Evolutionary conservation across 768 basidiomycete species (phyloP), one percentile per base, ranked within the genome.

Genomic region (Hypholoma sublateritium): DNA sequence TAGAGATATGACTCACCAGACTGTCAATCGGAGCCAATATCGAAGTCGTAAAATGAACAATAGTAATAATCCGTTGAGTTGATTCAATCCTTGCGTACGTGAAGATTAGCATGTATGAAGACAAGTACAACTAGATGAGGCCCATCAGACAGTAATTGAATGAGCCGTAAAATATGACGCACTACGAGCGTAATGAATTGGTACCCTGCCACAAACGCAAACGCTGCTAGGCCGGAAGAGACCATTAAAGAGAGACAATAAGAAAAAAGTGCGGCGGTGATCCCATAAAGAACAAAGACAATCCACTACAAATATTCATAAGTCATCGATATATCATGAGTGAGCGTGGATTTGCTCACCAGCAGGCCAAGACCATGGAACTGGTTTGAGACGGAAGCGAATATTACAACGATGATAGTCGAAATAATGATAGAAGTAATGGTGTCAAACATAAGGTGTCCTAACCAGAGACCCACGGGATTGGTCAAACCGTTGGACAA

Each of bases 381-480:
- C 59, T 89, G 85, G 56, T 82, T 74, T 0, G 84, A 76, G 2
- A 69, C 79, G 9, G 74, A 64, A 5, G 81, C 81, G 61, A 86
- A 89, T 5, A 91, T 64, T 41, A 89, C 80, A 16, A 80, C 74
- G 46, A 90, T 81, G 44, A 88, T 71, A 2, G 86, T 86, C 0
- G 89, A 77, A 22, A 83, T 66, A 19, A 87, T 70, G 13, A 87
- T 62, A 3, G 81, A 78, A 57, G 81, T 80, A 5, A 88, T 77
- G 2, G 82, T 77, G 64, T 93, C 91, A 67, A 88, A 90, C 64
- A 88, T 73, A 12, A 91, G 76, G 69, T 93, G 91, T 2, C 91
- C 91, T 3, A 93, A 73, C 88, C 89, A 91, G 28, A 92, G 73
- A 1, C 87, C 88, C 37, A 83, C 65, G 19, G 88, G 85, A 62